phyloP scores from a whole-genome alignment of 192 early-diverging fungal genomes.

The Linnemannia hyalina region DNA sequence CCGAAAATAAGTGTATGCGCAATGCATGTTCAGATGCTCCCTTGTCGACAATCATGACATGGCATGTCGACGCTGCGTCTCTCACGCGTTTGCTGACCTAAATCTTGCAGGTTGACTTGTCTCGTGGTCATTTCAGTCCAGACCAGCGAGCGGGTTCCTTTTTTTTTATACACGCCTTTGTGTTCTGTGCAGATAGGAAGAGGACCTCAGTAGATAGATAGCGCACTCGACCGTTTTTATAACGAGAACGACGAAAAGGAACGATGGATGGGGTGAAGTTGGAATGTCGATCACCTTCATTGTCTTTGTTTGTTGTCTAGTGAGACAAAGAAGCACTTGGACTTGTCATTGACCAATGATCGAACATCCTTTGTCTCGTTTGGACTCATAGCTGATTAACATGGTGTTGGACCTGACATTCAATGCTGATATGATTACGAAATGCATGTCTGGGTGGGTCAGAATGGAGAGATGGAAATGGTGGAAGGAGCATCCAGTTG shows the following conservation, averaged over 20 bases:
- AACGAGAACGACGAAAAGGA: background rate
- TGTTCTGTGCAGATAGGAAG: background rate
- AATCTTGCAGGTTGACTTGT: too few species aligned
- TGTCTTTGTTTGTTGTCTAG: background rate
- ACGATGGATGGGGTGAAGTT: background rate
- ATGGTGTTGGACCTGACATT: background rate
- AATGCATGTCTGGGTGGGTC: background rate
- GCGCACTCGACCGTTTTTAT: background rate
- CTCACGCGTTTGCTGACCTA: background rate
- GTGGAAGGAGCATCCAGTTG: background rate
- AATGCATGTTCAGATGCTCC: too few species aligned
- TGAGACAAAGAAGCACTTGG: background rate
- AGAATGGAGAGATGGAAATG: background rate
- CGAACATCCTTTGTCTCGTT: too few species aligned
- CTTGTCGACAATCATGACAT: too few species aligned
- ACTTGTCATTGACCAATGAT: background rate
- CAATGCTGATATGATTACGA: background rate
- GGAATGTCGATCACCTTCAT: background rate
- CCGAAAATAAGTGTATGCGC: too few species aligned
- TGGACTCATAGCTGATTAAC: too few species aligned
- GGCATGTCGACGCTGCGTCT: too few species aligned
- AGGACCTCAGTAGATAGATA: background rate
- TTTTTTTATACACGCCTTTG: background rate
- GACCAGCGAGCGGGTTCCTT: background rate
- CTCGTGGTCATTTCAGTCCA: background rate